Base-by-base conservation (phyloP, 75 land plant genomes). In the Azolla pinnata region DNA sequence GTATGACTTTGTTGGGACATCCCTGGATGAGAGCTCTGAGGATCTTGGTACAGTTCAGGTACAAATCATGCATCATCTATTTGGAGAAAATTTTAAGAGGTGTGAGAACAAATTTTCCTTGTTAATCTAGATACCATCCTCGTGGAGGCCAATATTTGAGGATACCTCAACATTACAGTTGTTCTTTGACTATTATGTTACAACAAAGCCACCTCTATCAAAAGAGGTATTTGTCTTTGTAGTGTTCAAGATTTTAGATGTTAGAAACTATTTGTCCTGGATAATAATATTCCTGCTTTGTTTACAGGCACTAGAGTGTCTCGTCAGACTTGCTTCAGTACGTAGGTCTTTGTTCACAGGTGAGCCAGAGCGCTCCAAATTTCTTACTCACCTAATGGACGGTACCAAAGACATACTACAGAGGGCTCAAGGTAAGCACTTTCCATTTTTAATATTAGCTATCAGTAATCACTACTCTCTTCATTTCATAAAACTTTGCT, bases 41-140 rank as follows among this genome's bases (percentile, higher is more conserved):
- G 97, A 90, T 49, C 81, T 90, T 68, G 97, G 93, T 20, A 87
- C 97, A 20, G 74, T 87, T 47, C 92, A 87, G 92, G 92, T 84
- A 74, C 2, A 24, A 5, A 1, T 62, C 79, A 87, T 93, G 77
- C 87, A 62, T 88, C 97, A 31, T 79, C 93, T 21, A 50, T 83
- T 28, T 90, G 96, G 96, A 78, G 65, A 52, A 62, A 76, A n/a
- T 62, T 84, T 32, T 47, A 84, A n/a, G 91, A 90, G 59, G 97
- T 27, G 19, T 2, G 30, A 16, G 28, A 60, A 4, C 5, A 3
- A 5, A n/a, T n/a, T n/a, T n/a, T n/a, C n/a, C n/a, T n/a, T n/a
- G n/a, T n/a, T n/a, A n/a, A n/a, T n/a, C n/a, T 78, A 87, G 97
- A 79, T 90, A 62, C 93, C 97, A 31, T 79, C 93, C 18, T 56